Percentiles rank a stretch among this genome's conserved stretches.
phyloP scores from a whole-genome alignment of 345 rosid species.

The Bruguiera parviflora region DNA sequence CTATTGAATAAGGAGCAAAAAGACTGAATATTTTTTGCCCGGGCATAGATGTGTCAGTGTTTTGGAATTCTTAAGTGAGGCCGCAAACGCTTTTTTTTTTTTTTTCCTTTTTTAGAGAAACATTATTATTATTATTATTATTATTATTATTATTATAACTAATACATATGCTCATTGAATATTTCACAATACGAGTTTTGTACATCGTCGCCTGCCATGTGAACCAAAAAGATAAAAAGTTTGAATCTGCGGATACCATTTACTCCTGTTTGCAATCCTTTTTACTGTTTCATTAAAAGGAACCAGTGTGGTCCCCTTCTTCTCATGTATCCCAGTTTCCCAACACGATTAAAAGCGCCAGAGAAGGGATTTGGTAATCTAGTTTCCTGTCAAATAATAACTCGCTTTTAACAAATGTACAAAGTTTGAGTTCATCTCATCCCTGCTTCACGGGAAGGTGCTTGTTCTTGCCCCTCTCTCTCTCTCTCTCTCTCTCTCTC shows the following conservation, averaged over 20 bases:
- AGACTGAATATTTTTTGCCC: no score
- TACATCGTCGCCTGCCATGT: conserved; percentile 22
- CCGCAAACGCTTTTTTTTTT: no score
- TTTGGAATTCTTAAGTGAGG: no score
- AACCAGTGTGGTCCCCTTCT: conserved; percentile 31
- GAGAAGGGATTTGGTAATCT: not conserved
- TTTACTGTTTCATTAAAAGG: conserved; percentile 48
- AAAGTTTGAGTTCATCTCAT: not conserved
- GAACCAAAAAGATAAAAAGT: no score
- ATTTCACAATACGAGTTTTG: not conserved
- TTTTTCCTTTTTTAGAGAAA: no score
- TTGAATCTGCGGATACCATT: not conserved
- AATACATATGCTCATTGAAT: no score
- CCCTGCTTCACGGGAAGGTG: rapidly evolving
- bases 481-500: not conserved
- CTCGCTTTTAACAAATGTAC: not conserved
- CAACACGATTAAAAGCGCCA: not conserved
- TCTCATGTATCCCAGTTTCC: conserved; percentile 22
- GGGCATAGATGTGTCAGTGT: no score
- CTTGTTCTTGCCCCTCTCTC: not conserved
- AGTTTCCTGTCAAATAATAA: not conserved
- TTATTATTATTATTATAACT: no score
- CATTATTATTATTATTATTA: no score
- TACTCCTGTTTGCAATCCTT: conserved; percentile 2
- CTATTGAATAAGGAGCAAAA: no score